phyloP scores from a whole-genome alignment of 164 flowering plant species.

The Piper betle region DNA sequence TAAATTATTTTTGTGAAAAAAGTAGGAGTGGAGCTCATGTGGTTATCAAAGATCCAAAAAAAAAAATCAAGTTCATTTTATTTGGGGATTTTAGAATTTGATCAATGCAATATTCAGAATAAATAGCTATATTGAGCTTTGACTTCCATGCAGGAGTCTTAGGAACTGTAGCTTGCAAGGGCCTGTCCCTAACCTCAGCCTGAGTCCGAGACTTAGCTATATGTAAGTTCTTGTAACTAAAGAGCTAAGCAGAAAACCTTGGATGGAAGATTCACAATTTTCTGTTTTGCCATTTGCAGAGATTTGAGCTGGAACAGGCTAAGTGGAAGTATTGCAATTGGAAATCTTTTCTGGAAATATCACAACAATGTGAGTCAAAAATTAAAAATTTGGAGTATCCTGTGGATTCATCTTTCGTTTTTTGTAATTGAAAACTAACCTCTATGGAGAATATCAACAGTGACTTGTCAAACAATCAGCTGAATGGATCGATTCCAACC shows the following conservation, averaged over 20 bases:
- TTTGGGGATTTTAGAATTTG: too few relatives aligned
- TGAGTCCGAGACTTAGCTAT: constrained; percentile 36
- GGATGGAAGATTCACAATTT: too few relatives aligned
- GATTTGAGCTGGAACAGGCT: constrained; percentile 77
- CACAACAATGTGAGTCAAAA: constrained; percentile 51
- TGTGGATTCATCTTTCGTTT: background rate
- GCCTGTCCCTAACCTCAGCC: constrained; percentile 58
- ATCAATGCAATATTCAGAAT: background rate
- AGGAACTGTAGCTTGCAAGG: constrained; percentile 81
- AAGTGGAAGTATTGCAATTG: constrained; percentile 46
- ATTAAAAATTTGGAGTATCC: too few relatives aligned
- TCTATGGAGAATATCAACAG: constrained; percentile 31
- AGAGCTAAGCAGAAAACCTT: too few relatives aligned
- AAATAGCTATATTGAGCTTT: background rate
- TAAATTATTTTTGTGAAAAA: background rate
- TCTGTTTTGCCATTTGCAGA: constrained; percentile 18
- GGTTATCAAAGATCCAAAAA: too few relatives aligned
- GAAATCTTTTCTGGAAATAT: constrained; percentile 43
- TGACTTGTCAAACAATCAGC: constrained; percentile 51
- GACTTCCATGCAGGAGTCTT: constrained; percentile 47
- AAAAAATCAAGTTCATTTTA: too few relatives aligned
- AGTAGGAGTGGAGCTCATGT: too few relatives aligned
- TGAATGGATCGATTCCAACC: constrained; percentile 57
- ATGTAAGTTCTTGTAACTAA: constrained; percentile 34
- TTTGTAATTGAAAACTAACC: background rate